Conservation (phyloP, 2,329 filamentous ascomycete genomes). For the Proliferodiscus dingleyae region DNA sequence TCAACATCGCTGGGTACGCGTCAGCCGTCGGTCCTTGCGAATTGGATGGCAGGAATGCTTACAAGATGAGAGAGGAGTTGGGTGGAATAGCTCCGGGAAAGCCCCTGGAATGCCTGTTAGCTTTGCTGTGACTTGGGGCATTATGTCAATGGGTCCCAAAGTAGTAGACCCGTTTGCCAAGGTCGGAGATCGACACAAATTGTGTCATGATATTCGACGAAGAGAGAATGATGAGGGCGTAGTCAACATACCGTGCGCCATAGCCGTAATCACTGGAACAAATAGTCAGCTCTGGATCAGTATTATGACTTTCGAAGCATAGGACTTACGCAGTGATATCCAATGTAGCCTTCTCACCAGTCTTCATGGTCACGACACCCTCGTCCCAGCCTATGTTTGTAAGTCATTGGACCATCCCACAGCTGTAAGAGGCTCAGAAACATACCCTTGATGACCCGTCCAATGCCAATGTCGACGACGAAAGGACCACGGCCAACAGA, state of each 20-base stretch:
- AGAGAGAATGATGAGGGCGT: not conserved
- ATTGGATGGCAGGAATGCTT: slow-evolving; percentile 39
- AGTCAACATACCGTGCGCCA: slow-evolving; percentile 48
- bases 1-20: slow-evolving; percentile 55
- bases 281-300: slow-evolving; percentile 16
- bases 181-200: not conserved
- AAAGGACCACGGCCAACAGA: slow-evolving; percentile 76
- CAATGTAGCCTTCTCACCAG: slow-evolving; percentile 85
- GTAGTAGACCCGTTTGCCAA: not conserved
- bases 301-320: not conserved
- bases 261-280: slow-evolving; percentile 57
- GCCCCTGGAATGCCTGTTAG: slow-evolving; percentile 49
- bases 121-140: too few species aligned
- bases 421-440: slow-evolving; percentile 6
- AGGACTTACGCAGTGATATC: slow-evolving; percentile 67
- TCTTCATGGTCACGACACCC: slow-evolving; percentile 77
- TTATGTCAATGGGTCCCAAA: not conserved
- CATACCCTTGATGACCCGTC: slow-evolving; percentile 80
- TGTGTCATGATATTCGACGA: not conserved
- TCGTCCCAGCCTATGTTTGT: slow-evolving; percentile 68
- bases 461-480: slow-evolving; percentile 71
- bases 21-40: slow-evolving; percentile 9
- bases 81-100: slow-evolving; percentile 75
- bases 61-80: slow-evolving; percentile 78
- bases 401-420: slow-evolving; percentile 12